Evolutionary conservation across 805 yeast genomes (phyloP).

Genomic region (Wickerhamomyces subpelliculosus): DNA sequence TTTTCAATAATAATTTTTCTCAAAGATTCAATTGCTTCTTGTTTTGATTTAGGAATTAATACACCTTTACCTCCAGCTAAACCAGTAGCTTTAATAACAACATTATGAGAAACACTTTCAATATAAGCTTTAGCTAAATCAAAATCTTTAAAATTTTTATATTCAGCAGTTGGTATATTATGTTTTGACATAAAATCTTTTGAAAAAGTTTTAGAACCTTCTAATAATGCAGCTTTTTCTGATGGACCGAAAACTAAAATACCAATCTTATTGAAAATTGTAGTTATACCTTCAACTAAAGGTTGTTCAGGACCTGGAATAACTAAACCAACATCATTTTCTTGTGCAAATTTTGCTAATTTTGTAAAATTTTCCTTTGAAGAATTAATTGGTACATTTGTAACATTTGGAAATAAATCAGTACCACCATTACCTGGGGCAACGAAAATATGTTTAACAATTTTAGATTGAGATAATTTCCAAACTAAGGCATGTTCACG

Average conservation of each 20-base stretch:
- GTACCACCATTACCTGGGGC: slow-evolving; percentile 99
- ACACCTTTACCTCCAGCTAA: slow-evolving; percentile 99
- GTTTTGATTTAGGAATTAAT: slow-evolving; percentile 73
- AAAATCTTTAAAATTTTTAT: slow-evolving; percentile 71
- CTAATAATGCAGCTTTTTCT: slow-evolving; percentile 84
- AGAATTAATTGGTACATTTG: slow-evolving; percentile 62
- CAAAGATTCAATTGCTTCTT: slow-evolving; percentile 82
- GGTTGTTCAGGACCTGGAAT: slow-evolving; percentile 99
- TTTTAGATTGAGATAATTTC: slow-evolving; percentile 75
- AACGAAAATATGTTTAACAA: slow-evolving; percentile 69
- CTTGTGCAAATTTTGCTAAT: slow-evolving; percentile 68
- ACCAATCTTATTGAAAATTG: slow-evolving; percentile 71
- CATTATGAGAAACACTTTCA: slow-evolving; percentile 54
- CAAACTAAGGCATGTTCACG: slow-evolving; percentile 97
- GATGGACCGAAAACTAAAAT: slow-evolving; percentile 98
- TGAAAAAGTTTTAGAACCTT: slow-evolving; percentile 93
- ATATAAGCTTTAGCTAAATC: slow-evolving; percentile 72
- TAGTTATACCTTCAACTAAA: slow-evolving; percentile 84
- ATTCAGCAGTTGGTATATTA: slow-evolving; percentile 90
- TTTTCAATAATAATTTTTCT: slow-evolving; percentile 83
- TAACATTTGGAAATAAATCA: slow-evolving; percentile 46
- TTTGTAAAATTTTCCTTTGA: slow-evolving; percentile 59
- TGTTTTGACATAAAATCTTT: slow-evolving; percentile 91
- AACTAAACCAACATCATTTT: slow-evolving; percentile 61
- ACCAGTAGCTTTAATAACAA: slow-evolving; percentile 96